Evolutionary conservation across 169 alveolate species (phyloP).

Genomic region (Eimeria sp.): DNA sequence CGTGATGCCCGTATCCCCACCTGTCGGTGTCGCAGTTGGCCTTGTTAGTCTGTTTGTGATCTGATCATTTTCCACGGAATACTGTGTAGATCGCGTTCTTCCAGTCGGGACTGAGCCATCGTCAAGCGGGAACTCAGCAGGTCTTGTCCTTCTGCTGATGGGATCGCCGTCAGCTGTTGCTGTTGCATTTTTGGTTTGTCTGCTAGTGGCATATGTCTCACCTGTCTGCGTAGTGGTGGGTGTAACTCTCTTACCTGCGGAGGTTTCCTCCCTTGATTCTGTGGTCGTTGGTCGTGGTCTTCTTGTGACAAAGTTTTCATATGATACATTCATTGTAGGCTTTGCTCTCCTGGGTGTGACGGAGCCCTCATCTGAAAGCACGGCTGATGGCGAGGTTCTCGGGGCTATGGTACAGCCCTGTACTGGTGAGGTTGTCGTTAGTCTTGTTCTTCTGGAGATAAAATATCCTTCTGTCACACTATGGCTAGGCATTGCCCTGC

Average conservation of each 20-base stretch:
- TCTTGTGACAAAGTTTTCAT: background rate
- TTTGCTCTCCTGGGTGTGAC: background rate
- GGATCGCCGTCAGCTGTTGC: too few species aligned
- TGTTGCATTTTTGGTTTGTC: background rate
- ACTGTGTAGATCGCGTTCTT: background rate
- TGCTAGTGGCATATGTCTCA: background rate
- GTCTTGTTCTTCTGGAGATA: background rate
- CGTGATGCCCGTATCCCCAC: background rate
- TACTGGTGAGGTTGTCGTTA: too few species aligned
- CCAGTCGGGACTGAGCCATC: background rate
- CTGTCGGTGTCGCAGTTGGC: conserved; percentile 16
- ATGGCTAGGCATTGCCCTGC: background rate
- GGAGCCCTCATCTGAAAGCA: background rate
- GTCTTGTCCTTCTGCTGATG: too few species aligned
- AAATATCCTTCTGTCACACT: background rate
- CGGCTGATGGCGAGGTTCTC: background rate
- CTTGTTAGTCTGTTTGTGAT: conserved; percentile 6
- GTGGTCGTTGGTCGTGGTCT: background rate
- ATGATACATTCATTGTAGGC: background rate
- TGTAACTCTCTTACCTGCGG: background rate
- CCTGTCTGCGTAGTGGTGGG: background rate
- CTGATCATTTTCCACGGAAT: background rate
- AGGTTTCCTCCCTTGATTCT: background rate
- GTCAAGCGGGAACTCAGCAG: background rate
- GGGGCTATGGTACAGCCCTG: background rate